Evolutionary conservation across 352 stramenopile species (phyloP), one percentile per base, ranked within the genome.

Genomic region (Pythium phragmiticola): DNA sequence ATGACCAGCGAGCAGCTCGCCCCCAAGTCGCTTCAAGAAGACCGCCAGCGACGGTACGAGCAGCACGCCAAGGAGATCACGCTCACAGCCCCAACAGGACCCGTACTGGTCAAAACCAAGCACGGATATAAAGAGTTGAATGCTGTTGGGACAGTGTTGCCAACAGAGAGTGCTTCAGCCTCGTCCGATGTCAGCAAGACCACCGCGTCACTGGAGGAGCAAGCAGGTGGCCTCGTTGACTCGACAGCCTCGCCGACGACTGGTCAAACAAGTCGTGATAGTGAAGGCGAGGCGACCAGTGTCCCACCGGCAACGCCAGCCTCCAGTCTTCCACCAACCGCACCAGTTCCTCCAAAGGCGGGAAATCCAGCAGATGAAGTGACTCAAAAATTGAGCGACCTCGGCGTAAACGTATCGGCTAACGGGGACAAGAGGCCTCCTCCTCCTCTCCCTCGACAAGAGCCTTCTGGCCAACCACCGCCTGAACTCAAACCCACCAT

Each of bases 1-100:
- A 86, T 88, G 78, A 69, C 65, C 4, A 82, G 72, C 30, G 76
- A 80, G 12, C 66, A 88, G 45, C 57, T 88, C 14, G 78, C 78
- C 0, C 78, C 78, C 0, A 68, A 84, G 49, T 67, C 74, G 7
- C 72, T 88, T n/a, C 75, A 79, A 26, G 57, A 67, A 33, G 73
- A 84, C 45, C 70, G 78, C 4, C 72, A 84, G 43, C 60, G 68
- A n/a, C 65, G 73, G 17, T 75, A 69, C 30, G 72, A 88, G 37
- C 56, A 70, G 33, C 71, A 88, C 30, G 69, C 75, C 1, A 72
- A 78, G 46, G 72, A 73, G 21, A 80, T 70, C 50, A 87, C 68
- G 21, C 51, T 88, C n/a, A 71, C 69, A 13, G 63, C 62, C 6
- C 74, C 76, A 0, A 77, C 52, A 0, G 76, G 74, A 4, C 54